A percentile compares a stretch with the other conserved stretches of the same genome.
phyloP scores from a whole-genome alignment of 208 protist species.

The Vickermania ingenoplastis region DNA sequence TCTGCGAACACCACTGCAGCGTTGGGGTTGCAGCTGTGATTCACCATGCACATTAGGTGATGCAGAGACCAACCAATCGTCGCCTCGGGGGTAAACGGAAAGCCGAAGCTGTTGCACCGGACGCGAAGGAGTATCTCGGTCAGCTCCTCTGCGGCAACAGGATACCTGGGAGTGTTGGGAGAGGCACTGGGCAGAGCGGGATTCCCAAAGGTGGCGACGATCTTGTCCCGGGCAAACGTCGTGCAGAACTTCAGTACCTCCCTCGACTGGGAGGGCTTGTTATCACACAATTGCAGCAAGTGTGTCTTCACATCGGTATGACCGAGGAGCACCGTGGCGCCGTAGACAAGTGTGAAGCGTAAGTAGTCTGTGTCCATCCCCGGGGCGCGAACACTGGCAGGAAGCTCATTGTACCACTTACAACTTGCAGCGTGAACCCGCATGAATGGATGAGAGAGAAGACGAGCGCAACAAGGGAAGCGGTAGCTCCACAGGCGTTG shows the following conservation, averaged over 20 bases:
- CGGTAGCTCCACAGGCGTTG: neutral
- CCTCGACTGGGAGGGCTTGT: neutral
- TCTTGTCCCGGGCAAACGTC: conserved; percentile 26
- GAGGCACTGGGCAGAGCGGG: neutral
- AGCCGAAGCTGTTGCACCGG: conserved; percentile 71
- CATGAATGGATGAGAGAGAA: no score
- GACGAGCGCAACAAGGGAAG: no score
- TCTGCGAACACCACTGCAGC: conserved; percentile 41
- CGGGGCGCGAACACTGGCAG: conserved; percentile 30
- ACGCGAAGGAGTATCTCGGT: conserved; percentile 46
- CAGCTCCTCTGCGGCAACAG: conserved; percentile 39
- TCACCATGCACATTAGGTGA: conserved; percentile 63
- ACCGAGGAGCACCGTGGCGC: conserved; percentile 29
- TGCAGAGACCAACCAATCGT: conserved; percentile 73
- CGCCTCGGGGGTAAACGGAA: conserved; percentile 48
- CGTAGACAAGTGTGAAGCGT: conserved; percentile 67
- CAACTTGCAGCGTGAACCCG: conserved; percentile 46
- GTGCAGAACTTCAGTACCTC: conserved; percentile 37
- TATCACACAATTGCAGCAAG: neutral
- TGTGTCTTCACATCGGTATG: conserved; percentile 7
- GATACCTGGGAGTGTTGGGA: conserved; percentile 13
- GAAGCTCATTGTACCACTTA: conserved; percentile 58
- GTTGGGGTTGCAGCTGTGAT: conserved; percentile 76
- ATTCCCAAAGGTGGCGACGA: conserved; percentile 14
- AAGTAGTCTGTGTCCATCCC: conserved; percentile 75